Base-by-base conservation (phyloP, 192 early-diverging fungal genomes). In the Coemansia umbellata region DNA sequence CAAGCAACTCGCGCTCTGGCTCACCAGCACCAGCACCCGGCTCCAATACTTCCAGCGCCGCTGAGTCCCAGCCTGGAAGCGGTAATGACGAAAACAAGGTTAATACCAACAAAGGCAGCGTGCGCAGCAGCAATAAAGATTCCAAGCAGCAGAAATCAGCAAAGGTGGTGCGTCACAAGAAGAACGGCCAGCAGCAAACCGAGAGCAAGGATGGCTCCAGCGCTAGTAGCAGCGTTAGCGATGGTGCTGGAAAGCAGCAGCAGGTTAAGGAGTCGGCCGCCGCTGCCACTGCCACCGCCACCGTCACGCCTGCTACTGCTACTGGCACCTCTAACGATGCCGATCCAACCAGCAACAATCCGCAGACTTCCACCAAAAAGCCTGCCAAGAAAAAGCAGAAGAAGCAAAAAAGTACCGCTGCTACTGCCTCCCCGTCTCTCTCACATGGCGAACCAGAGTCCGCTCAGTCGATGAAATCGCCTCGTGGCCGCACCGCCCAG, bases 1-100 rank as follows among this genome's bases (percentile, higher is more conserved):
- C 62, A 27, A 40, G 50, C 21, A 74, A 66, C 63, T 74, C 70
- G 17, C 63, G 70, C 50, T 47, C 70, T 0, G 59, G 41, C 8
- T 66, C 63, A 47, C 70, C 69, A 7, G 69, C 63, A n/a, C 43
- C 13, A 11, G 23, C 37, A 3, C 33, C 24, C 5, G 35, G 32
- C n/a, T 22, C 22, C n/a, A 9, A 3, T 19, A 31, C 14, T 6
- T 14, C 30, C 15, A 3, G 30, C 47, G 19, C 40, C 24, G 19
- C 40, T 41, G n/a, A n/a, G n/a, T n/a, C n/a, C n/a, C n/a, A n/a
- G n/a, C n/a, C n/a, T n/a, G n/a, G n/a, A 9, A 35, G 33, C 33
- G n/a, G 33, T n/a, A 35, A n/a, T 35, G n/a, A 26, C 43, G n/a
- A n/a, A 39, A 39, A 39, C 11, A 5, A 8, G 5, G 1, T 18